phyloP scores from a whole-genome alignment of 2,329 filamentous ascomycete genomes.

The Clarireedia sp. region DNA sequence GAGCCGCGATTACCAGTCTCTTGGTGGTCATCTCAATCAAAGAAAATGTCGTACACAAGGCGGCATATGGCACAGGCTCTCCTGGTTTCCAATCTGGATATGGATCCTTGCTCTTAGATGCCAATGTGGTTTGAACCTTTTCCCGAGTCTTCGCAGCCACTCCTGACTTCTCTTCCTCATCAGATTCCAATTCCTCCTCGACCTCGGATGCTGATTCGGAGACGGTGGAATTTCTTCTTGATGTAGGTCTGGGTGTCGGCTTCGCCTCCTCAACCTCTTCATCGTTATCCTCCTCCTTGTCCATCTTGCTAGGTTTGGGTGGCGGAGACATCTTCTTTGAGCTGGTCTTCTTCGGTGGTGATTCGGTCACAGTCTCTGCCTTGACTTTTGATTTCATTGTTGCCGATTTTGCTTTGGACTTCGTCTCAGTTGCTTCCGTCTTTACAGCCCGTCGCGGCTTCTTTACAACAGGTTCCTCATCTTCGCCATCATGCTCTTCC shows the following conservation, averaged over 20 bases:
- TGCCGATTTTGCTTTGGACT: neutral
- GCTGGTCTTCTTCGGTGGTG: conserved; percentile 10
- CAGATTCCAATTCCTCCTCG: conserved; percentile 36
- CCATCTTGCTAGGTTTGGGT: conserved; percentile 11
- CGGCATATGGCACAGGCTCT: conserved; percentile 85
- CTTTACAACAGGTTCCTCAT: conserved; percentile 26
- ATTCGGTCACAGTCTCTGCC: conserved; percentile 12
- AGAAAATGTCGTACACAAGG: conserved; percentile 89
- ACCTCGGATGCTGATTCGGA: conserved; percentile 39
- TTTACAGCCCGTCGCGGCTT: conserved; percentile 32
- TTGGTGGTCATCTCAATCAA: conserved; percentile 93
- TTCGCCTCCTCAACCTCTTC: conserved; percentile 35
- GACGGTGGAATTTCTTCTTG: conserved; percentile 25
- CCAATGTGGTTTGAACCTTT: conserved; percentile 71
- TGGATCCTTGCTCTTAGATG: conserved; percentile 62
- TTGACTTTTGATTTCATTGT: conserved; percentile 7
- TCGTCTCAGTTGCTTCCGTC: conserved; percentile 36
- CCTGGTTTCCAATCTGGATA: conserved; percentile 93
- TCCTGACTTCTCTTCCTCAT: conserved; percentile 59
- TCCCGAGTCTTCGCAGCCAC: conserved; percentile 67
- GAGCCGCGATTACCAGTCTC: conserved; percentile 75
- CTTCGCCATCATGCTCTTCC: conserved; percentile 43
- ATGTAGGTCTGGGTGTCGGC: conserved; percentile 22
- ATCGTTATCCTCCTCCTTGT: conserved; percentile 20
- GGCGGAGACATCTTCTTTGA: conserved; percentile 15